Base-by-base conservation (phyloP, 192 early-diverging fungal genomes). In the Mortierella hygrophila region DNA sequence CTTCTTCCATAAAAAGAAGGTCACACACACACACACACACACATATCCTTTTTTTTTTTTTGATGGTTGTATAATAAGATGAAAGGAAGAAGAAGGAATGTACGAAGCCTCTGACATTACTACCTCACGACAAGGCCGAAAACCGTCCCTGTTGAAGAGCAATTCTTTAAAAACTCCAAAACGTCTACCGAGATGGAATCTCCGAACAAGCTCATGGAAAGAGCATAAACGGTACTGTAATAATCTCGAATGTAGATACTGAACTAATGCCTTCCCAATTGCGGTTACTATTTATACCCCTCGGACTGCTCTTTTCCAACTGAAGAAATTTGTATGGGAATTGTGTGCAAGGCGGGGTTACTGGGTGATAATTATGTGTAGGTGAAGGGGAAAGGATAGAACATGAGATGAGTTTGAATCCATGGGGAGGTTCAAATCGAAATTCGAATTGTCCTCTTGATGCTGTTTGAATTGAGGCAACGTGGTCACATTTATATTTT, bases 161-260 rank as follows among this genome's bases (percentile, higher is more conserved):
- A 81, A 73, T 74, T 81, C 80, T 81, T 69, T 70, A 70, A 71
- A 81, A 81, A 75, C 74, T 75, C 80, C 73, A 47, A 74, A 70
- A 47, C 40, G 13, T 81, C 74, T 81, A 73, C 71, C 80, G 80
- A 81, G 80, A 81, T 75, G 80, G 80, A 81, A 81, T 81, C 80
- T 81, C 80, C 74, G 79, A 74, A 68, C 55, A 63, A 41, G 49
- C 73, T 63, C 70, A 73, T 46, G 23, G 54, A 73, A 75, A 71
- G 32, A 55, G 72, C 73, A 65, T 37, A 74, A 40, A 57, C 74
- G 74, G 80, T 70, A 81, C 80, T 81, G 80, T 81, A 68, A 65
- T 55, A 79, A 81, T 81, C 80, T 81, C 80, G 80, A 81, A 81
- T 75, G 80, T 81, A 81, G 80, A 81, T 81, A 26, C 44, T 68